A percentile compares a stretch with the other conserved stretches of the same genome.
Evolutionary conservation across 1,139 yeast species (phyloP).

Genomic region (Lodderomyces jiufengensis): DNA sequence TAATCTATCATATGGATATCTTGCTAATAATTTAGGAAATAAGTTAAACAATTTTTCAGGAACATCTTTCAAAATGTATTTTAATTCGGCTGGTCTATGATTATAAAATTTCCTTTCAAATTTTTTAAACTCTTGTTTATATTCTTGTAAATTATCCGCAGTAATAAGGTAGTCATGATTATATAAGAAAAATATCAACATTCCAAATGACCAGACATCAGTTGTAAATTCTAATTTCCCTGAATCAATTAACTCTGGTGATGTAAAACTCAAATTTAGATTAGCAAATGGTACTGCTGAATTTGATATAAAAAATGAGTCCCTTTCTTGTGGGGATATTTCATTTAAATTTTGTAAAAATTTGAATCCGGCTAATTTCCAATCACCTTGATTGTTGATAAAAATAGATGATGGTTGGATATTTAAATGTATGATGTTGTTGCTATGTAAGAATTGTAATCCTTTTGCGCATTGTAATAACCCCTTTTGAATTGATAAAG

Average conservation of each 20-base stretch:
- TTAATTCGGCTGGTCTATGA: slow-evolving; percentile 44
- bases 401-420: slow-evolving; percentile 74
- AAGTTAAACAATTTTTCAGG: slow-evolving; percentile 33
- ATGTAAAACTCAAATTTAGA: slow-evolving; percentile 64
- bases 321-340: slow-evolving; percentile 45
- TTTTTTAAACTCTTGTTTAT: slow-evolving; percentile 44
- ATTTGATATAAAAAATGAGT: slow-evolving; percentile 57
- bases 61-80: slow-evolving; percentile 41
- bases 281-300: slow-evolving; percentile 79
- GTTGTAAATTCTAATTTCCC: slow-evolving; percentile 55
- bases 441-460: slow-evolving; percentile 75
- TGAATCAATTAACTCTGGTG: slow-evolving; percentile 30
- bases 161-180: slow-evolving; percentile 40
- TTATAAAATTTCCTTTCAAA: slow-evolving; percentile 41
- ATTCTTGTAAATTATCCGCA: slow-evolving; percentile 45
- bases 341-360: slow-evolving; percentile 56
- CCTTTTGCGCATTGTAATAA: slow-evolving; percentile 75
- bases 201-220: slow-evolving; percentile 84
- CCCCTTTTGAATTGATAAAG: slow-evolving; percentile 80
- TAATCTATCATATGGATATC: slow-evolving; percentile 43
- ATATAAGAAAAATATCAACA: slow-evolving; percentile 66
- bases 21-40: slow-evolving; percentile 36
- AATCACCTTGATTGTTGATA: slow-evolving; percentile 83
- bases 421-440: slow-evolving; percentile 74
- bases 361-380: slow-evolving; percentile 83